Conservation (phyloP, 345 rosid species). For the Brassica napus region Da-Ae NC_063446.1:72950001-72950500, state of each 20-base stretch:
- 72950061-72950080: conserved; percentile 90
- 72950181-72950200: conserved; percentile 93
- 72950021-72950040: conserved; percentile 92
- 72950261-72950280: not conserved
- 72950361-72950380: not conserved
- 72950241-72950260: not conserved
- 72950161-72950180: conserved; percentile 67
- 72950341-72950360: not conserved
- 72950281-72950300: not conserved
- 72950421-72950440: conserved; percentile 78
- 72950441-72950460: conserved; percentile 63
- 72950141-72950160: conserved; percentile 74
- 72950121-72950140: conserved; percentile 73
- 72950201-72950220: conserved; percentile 92
- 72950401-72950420: conserved; percentile 54
- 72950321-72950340: not conserved
- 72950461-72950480: not conserved
- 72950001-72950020: conserved; percentile 29
- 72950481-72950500: not conserved
- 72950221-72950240: conserved; percentile 86
- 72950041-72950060: conserved; percentile 94
- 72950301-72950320: not conserved
- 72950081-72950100: conserved; percentile 59
- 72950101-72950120: conserved; percentile 87
- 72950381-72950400: conserved; percentile 2